phyloP scores from a whole-genome alignment of 495 filamentous ascomycete genomes.

The Rhypophila decipiens region DNA sequence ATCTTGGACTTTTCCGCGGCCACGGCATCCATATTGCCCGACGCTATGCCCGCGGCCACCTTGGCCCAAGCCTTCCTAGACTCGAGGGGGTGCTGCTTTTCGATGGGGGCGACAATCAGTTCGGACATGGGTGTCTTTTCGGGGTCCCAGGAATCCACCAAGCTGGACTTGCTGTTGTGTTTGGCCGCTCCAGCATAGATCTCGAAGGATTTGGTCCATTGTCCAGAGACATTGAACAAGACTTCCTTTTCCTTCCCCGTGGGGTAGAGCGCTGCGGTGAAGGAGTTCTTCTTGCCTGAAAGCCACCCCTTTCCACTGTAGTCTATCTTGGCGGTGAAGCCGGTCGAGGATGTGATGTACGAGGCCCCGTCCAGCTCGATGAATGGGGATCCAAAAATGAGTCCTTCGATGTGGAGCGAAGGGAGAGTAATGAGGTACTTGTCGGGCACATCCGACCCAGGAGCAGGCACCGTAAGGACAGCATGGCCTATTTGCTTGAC shows the following conservation, averaged over 20 bases:
- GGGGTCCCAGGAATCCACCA: slow-evolving; percentile 64
- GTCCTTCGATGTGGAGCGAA: slow-evolving; percentile 84
- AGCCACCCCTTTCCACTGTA: slow-evolving; percentile 92
- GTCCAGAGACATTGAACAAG: slow-evolving; percentile 79
- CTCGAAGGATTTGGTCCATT: slow-evolving; percentile 82
- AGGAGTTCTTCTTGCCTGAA: slow-evolving; percentile 90
- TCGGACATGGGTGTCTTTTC: slow-evolving; percentile 55
- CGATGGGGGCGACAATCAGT: slow-evolving; percentile 65
- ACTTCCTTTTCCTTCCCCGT: slow-evolving; percentile 71
- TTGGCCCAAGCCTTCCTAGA: slow-evolving; percentile 82
- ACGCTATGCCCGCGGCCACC: slow-evolving; percentile 71
- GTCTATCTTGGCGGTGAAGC: slow-evolving; percentile 87
- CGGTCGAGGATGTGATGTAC: slow-evolving; percentile 77
- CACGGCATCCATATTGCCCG: slow-evolving; percentile 77
- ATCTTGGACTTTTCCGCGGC: slow-evolving; percentile 78
- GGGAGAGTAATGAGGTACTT: slow-evolving; percentile 89
- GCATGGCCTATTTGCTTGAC: slow-evolving; percentile 96
- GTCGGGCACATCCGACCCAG: slow-evolving; percentile 49
- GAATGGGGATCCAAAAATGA: slow-evolving; percentile 86
- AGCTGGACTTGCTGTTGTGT: slow-evolving; percentile 39
- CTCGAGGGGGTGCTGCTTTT: slow-evolving; percentile 82
- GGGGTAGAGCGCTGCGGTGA: slow-evolving; percentile 72
- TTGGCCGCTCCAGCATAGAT: slow-evolving; percentile 70
- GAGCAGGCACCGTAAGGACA: slow-evolving; percentile 64
- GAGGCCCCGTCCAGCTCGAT: slow-evolving; percentile 80